Evolutionary conservation across 2,329 filamentous ascomycete species (phyloP), one percentile per base, ranked within the genome.

Genomic region (Hymenoscyphus fraxineus): DNA sequence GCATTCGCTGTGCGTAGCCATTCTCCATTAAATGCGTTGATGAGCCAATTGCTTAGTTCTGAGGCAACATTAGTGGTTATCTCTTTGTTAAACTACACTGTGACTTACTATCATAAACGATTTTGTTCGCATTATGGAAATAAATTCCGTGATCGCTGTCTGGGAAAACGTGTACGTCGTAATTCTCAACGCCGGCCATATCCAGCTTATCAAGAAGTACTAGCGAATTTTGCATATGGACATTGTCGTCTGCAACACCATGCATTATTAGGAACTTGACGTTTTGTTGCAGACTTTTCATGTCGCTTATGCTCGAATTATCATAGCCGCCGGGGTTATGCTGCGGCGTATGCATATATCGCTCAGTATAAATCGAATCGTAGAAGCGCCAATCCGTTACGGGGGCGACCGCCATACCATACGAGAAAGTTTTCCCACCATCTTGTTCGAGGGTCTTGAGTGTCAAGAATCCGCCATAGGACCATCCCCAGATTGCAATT

Each of bases 351-450:
- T 93, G 90, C 96, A 99, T 99, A 79, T 98, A 99, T 41, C 95
- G 88, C 78, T 97, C 93, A 0, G 93, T 96, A 80, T 97, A 97
- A 72, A 97, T 88, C 65, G 88, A 91, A 78, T 97, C 91, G 78
- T 99, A 99, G 78, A 90, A 97, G 64, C 90, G 85, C 95, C 95
- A 99, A 77, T 99, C 93, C 0, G 94, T 98, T n/a, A 99, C 95
- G 19, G 95, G 95, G 1, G 95, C 95, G 60, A 99, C 96, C 6
- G 96, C 93, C 91, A 99, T 97, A 71, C 95, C 96, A 76, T 99
- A 99, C 68, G 88, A 88, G 80, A 97, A 99, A 0, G 93, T 98
- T 74, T 86, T 77, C 5, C 96, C 95, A 9, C 87, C 94, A 75
- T 99, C 95, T 67, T 87, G 85, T 80, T 99, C 95, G 13, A 99